Evolutionary conservation across 768 basidiomycete genomes (phyloP), one percentile per base, ranked within the genome.

Genomic region (Rickenella mellea): DNA sequence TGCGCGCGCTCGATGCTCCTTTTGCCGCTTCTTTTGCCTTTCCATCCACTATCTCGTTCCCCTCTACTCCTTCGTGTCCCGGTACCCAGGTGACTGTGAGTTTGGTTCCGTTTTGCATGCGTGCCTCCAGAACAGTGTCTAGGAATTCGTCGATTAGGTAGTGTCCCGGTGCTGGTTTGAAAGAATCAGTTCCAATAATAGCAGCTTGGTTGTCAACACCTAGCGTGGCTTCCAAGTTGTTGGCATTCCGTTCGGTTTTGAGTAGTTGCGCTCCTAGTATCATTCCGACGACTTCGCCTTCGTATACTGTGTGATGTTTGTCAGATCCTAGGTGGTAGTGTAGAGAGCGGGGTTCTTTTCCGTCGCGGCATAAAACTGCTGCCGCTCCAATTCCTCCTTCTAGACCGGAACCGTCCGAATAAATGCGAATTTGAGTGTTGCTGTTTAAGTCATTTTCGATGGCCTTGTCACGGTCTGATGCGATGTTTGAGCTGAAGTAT

Each of bases 381-480:
- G 46, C 46, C 12, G 46, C 45, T 2, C 54, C 52, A 6, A 55
- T 44, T 10, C 27, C 20, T 8, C 44, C 48, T 15, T 50, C 42
- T 1, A 39, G 32, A 8, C 50, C 50, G 2, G 50, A 53, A 22
- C 51, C 45, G 32, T 50, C 50, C 5, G 46, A 46, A 41, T 46
- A 51, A 9, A 54, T 39, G 14, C 32, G 21, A 20, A 35, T n/a
- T 15, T 25, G 24, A n/a, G 40, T 43, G 12, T 15, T 25, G 5
- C 33, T 24, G 2, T 51, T 50, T 7, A 31, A 28, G n/a, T 31
- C 48, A 4, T 32, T 31, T 12, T 47, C 38, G 4, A 39, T 37
- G 21, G 14, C 15, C 10, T 26, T 27, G 17, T 51, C 30, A 9
- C 29, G 21, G 4, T 36, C 19, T 2, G 2, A 8, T 12, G 31